Conservation (phyloP, 225 moss, liverwort and hornwort species). For the Marchantia polymorpha region DNA sequence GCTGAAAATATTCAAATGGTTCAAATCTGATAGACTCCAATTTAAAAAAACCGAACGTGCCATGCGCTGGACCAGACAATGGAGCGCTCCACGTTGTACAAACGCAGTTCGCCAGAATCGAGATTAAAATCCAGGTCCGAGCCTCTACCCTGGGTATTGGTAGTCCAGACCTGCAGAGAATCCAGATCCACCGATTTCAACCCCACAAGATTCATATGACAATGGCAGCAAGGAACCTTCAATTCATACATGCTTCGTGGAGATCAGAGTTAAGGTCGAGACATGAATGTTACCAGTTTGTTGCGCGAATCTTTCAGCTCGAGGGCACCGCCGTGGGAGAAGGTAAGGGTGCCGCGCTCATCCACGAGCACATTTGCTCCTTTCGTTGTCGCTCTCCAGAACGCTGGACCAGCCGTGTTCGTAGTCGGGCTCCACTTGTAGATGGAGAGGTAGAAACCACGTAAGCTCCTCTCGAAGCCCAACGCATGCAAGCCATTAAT, state of each 20-base stretch:
- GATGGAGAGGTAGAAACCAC: slow-evolving; percentile 11
- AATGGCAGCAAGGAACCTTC: too few species aligned
- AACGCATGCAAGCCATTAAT: background rate
- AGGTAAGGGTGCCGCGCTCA: background rate
- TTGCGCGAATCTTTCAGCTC: background rate
- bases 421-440: background rate
- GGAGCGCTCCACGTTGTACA: slow-evolving; percentile 1
- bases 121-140: slow-evolving; percentile 3
- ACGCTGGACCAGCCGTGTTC: background rate
- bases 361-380: background rate
- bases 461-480: background rate
- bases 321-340: background rate
- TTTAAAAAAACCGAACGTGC: too few species aligned
- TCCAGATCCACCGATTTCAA: background rate
- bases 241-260: too few species aligned
- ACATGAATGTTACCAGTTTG: background rate
- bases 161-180: slow-evolving; percentile 11
- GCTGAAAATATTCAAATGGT: too few species aligned
- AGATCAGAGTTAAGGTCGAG: too few species aligned
- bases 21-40: too few species aligned
- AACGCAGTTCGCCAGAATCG: background rate
- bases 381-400: background rate
- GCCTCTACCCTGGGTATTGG: background rate
- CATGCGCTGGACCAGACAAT: background rate
- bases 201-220: too few species aligned